Base-by-base conservation (phyloP, 208 protist species). In the Phytomonas sp. region DNA sequence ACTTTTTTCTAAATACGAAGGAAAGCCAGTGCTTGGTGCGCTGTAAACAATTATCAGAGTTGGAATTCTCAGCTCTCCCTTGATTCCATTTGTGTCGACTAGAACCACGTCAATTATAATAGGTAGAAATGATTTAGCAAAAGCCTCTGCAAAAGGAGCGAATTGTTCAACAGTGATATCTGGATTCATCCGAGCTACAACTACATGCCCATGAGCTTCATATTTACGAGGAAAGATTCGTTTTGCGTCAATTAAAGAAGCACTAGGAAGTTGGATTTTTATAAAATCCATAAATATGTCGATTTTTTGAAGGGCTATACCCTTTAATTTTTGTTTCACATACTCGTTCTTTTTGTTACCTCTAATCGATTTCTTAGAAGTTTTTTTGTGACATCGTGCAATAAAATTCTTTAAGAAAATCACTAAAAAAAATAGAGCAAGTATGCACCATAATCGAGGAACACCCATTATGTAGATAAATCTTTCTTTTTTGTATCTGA, bases 121-220 rank as follows among this genome's bases (percentile, higher is more conserved):
- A 0, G 91, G 91, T 0, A 61, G 30, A 63, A 96, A 92, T 29
- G 79, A 81, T 29, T 76, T 66, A 2, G 87, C 88, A 64, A 96
- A 92, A 42, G 63, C 72, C 23, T 63, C 45, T 5, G 87, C 87
- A 12, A 84, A 72, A 0, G 59, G 69, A 5, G 60, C 40, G 63
- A 96, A 84, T 5, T 76, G 70, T 1, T 81, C 82, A 26, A 70
- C 63, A 23, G 74, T 63, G 8, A 80, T 67, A 16, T 80, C 86
- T 3, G 61, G 62, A 68, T 93, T 93, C 29, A 96, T 69, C 8
- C 85, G 84, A 33, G 91, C 81, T 6, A 96, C 83, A 4, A 94
- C 86, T 12, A 96, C 88, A 68, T 94, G 91, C 0, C 87, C 91
- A 67, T 94, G 77, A 26, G 78, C 68, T 70, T 96, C 91, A 71